Base-by-base conservation (phyloP, 2,329 filamentous ascomycete species). In the Dendryphion nanum region DNA sequence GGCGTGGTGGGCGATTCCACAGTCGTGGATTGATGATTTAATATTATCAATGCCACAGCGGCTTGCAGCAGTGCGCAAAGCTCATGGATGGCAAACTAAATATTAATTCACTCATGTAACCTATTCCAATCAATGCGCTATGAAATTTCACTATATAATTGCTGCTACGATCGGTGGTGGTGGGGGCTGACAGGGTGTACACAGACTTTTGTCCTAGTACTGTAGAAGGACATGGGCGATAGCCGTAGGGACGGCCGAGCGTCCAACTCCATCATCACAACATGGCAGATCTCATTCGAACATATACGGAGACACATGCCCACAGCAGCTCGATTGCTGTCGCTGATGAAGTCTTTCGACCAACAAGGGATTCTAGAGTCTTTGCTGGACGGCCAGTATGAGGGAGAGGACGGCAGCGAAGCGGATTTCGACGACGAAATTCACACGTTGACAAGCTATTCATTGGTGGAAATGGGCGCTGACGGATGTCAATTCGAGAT, bases 281-380 rank as follows among this genome's bases (percentile, higher is more conserved):
- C 63, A 1, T 70, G 57, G 63, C 55, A 61, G 6, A 39, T 46
- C 4, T 48, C 47, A 2, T 46, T 46, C 26, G 30, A 58, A 44
- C 52, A 65, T 14, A 67, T 73, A 23, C 59, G 52, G 16, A 38
- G 47, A 1, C 40, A 5, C 4, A 24, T 18, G 16, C 42, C 42
- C 1, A 35, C 57, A 5, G 71, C 71, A 4, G 57, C 69, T 4
- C 50, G 70, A 15, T 48, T 73, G 8, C 42, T 75, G 1, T 68
- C 67, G 2, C 55, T 74, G 0, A 73, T 75, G 64, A 69, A 68
- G 50, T 65, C 71, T 35, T 74, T 69, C 44, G 59, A 75, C 37
- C 53, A 57, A 15, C 61, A 72, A 44, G 64, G 55, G 12, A 71
- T 73, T 23, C 61, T 63, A 0, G 55, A 61, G 12, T 45, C 23